Evolutionary conservation across 164 flowering plant genomes (phyloP).

Genomic region (Malania oleifera): DNA sequence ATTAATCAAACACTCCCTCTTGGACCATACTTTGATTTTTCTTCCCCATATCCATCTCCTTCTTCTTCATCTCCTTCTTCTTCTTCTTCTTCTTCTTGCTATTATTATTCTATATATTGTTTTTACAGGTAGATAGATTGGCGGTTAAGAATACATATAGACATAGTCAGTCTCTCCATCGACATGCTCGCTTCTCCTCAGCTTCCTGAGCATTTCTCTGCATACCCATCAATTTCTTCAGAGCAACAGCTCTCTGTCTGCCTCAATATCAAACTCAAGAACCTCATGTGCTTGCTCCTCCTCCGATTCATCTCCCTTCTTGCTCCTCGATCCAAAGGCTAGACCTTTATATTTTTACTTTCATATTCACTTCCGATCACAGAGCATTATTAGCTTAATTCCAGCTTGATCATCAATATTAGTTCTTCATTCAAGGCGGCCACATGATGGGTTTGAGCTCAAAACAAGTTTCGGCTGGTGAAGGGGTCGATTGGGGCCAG

Average conservation of each 20-base stretch:
- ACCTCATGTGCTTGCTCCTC: slow-evolving; percentile 24
- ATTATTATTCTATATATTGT: slow-evolving; percentile 3
- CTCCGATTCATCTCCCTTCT: slow-evolving; percentile 26
- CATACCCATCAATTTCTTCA: background rate
- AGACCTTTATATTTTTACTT: background rate
- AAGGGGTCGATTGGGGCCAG: slow-evolving; percentile 41
- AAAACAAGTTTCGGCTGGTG: slow-evolving; percentile 42
- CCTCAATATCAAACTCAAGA: slow-evolving; percentile 9
- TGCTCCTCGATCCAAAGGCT: slow-evolving; percentile 30
- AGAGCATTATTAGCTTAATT: background rate
- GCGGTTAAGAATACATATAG: background rate
- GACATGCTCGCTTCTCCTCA: slow-evolving; percentile 42
- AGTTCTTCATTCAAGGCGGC: too few relatives aligned
- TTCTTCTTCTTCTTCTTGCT: slow-evolving; percentile 8
- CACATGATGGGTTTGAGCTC: slow-evolving; percentile 53
- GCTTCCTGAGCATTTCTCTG: slow-evolving; percentile 26
- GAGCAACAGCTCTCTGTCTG: background rate
- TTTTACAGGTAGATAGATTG: slow-evolving; percentile 19
- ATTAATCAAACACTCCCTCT: background rate
- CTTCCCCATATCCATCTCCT: background rate
- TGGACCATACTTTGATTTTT: background rate
- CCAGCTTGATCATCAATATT: too few relatives aligned
- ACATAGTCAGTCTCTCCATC: slow-evolving; percentile 11
- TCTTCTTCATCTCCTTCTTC: too few relatives aligned
- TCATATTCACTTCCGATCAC: background rate